A percentile compares a stretch with the other conserved stretches of the same genome.
These are phyloP conservation scores for Xylariales sp. DNA, from an alignment of 2,329 filamentous ascomycete genomes.

Conservation along the genomic window DNA sequence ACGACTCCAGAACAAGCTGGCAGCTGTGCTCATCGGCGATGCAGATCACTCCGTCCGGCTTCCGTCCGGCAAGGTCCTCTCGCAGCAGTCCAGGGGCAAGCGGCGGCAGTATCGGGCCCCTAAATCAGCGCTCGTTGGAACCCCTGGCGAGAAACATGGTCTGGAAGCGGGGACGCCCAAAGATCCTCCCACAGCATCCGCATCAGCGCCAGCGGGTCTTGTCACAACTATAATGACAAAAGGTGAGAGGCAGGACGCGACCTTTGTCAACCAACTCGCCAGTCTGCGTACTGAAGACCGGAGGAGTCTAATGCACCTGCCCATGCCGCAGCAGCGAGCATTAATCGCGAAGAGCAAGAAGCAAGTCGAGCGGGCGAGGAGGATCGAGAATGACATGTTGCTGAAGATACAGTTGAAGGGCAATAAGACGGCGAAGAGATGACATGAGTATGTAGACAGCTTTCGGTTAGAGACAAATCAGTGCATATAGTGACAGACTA, in stretches of 20 bases:
- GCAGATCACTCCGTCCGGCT: slow-evolving; percentile 18
- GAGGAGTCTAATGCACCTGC: slow-evolving; percentile 17
- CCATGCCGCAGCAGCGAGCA: slow-evolving; percentile 17
- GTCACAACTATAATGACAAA: not conserved
- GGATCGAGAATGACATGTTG: not conserved
- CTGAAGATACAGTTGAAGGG: slow-evolving; percentile 1
- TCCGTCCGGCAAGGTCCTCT: slow-evolving; percentile 22
- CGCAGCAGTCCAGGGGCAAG: slow-evolving; percentile 12
- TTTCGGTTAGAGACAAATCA: too few species aligned
- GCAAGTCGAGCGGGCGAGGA: not conserved
- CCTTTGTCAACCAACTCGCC: slow-evolving; percentile 15
- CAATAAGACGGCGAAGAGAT: not conserved
- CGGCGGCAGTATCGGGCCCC: slow-evolving; percentile 12
- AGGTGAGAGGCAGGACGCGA: slow-evolving; percentile 13
- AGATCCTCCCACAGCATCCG: slow-evolving; percentile 10
- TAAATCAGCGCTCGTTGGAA: slow-evolving; percentile 14
- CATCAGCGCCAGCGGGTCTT: slow-evolving; percentile 9
- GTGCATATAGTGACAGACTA: too few species aligned
- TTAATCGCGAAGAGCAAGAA: slow-evolving; percentile 13
- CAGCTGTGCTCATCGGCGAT: not conserved
- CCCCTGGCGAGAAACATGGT: slow-evolving; percentile 7
- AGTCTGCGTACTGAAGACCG: slow-evolving; percentile 20
- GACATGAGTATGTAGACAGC: too few species aligned
- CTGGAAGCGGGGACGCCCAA: slow-evolving; percentile 8
- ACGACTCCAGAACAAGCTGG: not conserved